These are phyloP conservation scores for Lactifluus pinguis DNA, from an alignment of 768 basidiomycete species.

Conservation along the genomic window DNA sequence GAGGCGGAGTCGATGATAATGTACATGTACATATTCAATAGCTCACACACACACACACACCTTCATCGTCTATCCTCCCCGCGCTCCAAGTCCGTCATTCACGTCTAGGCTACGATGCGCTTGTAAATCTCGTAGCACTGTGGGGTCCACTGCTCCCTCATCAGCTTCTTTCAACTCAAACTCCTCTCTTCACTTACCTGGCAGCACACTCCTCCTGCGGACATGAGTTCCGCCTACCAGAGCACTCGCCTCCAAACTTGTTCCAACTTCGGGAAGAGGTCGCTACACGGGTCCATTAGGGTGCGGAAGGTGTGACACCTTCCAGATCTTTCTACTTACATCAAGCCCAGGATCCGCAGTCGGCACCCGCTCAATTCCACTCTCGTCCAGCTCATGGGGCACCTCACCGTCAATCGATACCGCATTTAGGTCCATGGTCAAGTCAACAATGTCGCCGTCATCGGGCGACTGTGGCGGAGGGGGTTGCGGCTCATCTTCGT, in stretches of 20 bases:
- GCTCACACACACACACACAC: not conserved
- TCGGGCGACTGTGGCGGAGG: slow-evolving; percentile 76
- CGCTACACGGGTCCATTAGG: slow-evolving; percentile 33
- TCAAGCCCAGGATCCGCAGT: slow-evolving; percentile 87
- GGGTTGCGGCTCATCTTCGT: slow-evolving; percentile 56
- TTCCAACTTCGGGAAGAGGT: slow-evolving; percentile 56
- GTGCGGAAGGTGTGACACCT: slow-evolving; percentile 18
- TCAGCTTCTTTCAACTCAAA: slow-evolving; percentile 7
- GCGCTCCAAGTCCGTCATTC: slow-evolving; percentile 8
- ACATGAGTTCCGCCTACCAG: slow-evolving; percentile 63
- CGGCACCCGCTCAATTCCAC: slow-evolving; percentile 79
- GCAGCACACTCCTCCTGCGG: slow-evolving; percentile 89
- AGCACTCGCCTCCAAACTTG: slow-evolving; percentile 45
- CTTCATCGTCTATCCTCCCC: not conserved
- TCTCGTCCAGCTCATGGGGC: slow-evolving; percentile 64
- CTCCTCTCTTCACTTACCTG: slow-evolving; percentile 39
- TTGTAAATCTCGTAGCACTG: slow-evolving; percentile 80
- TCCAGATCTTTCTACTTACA: slow-evolving; percentile 40
- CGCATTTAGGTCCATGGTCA: slow-evolving; percentile 84
- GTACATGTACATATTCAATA: slow-evolving; percentile 5
- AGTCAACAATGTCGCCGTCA: slow-evolving; percentile 78
- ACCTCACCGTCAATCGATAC: slow-evolving; percentile 65
- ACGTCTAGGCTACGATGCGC: slow-evolving; percentile 72
- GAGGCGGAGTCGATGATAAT: not conserved
- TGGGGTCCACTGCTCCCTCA: slow-evolving; percentile 62